phyloP scores from a whole-genome alignment of 768 basidiomycete genomes.

The Gloeostereum incarnatum region DNA sequence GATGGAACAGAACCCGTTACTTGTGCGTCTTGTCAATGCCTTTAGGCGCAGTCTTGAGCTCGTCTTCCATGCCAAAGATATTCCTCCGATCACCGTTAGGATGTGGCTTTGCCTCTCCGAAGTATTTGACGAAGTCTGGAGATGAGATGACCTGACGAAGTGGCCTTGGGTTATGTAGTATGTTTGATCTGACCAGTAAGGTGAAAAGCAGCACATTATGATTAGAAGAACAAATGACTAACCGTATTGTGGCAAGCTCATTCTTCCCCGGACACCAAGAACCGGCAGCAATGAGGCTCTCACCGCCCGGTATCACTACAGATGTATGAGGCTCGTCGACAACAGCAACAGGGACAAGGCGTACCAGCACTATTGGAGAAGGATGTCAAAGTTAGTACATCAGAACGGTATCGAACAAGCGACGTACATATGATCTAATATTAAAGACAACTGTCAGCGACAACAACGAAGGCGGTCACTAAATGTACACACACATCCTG shows the following conservation, averaged over 20 bases:
- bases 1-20: slow-evolving; percentile 22
- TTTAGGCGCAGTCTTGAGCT: slow-evolving; percentile 88
- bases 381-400: neutral
- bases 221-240: slow-evolving; percentile 7
- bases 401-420: slow-evolving; percentile 1
- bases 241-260: slow-evolving; percentile 74
- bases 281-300: slow-evolving; percentile 73
- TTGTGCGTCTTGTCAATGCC: slow-evolving; percentile 77
- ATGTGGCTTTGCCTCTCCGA: slow-evolving; percentile 60
- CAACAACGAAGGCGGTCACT: slow-evolving; percentile 1
- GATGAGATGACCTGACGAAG: slow-evolving; percentile 60
- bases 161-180: slow-evolving; percentile 48
- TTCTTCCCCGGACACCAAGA: slow-evolving; percentile 72
- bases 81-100: slow-evolving; percentile 56
- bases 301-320: slow-evolving; percentile 55
- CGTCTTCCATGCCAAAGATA: slow-evolving; percentile 83
- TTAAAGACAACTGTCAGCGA: neutral
- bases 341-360: slow-evolving; percentile 4
- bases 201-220: neutral
- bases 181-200: slow-evolving; percentile 38
- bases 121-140: slow-evolving; percentile 65
- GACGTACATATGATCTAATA: slow-evolving; percentile 62
- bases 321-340: neutral
- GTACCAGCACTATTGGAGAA: slow-evolving; percentile 17
- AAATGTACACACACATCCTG: slow-evolving; percentile 51